These are phyloP conservation scores for Yarrowia divulgata DNA, from an alignment of 805 yeast genomes.

Conservation along the genomic window DNA sequence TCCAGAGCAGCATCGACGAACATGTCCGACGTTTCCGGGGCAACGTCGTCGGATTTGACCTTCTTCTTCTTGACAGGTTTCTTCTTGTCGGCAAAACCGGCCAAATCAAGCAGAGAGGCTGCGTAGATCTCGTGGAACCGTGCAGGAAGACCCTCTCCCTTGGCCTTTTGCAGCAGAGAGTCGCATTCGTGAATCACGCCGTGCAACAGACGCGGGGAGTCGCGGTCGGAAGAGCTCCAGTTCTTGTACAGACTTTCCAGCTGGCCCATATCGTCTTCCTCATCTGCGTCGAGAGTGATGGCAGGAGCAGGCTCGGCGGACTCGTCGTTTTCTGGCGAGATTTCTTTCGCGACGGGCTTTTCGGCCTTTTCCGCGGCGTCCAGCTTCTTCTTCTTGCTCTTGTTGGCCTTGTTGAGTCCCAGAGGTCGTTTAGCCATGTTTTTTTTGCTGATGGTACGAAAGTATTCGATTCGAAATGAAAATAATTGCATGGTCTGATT, in stretches of 20 bases:
- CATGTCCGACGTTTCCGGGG: constrained; percentile 55
- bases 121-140: constrained; percentile 77
- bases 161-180: constrained; percentile 59
- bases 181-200: constrained; percentile 96
- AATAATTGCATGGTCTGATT: constrained; percentile 11
- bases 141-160: constrained; percentile 48
- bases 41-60: constrained; percentile 43
- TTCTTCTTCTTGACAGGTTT: constrained; percentile 42
- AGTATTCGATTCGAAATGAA: too few relatives aligned
- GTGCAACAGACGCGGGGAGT: constrained; percentile 54
- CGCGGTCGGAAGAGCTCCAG: constrained; percentile 62
- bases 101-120: constrained; percentile 56
- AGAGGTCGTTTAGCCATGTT: constrained; percentile 67
- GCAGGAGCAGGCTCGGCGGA: constrained; percentile 64
- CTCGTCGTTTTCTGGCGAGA: constrained; percentile 45
- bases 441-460: too few relatives aligned
- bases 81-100: constrained; percentile 46
- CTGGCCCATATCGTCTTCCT: constrained; percentile 81
- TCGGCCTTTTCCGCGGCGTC: neutral
- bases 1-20: constrained; percentile 77
- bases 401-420: constrained; percentile 68
- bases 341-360: neutral
- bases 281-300: constrained; percentile 70
- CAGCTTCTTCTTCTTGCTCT: constrained; percentile 50
- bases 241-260: constrained; percentile 75